These are phyloP conservation scores for Nidula microcarpa DNA, from an alignment of 768 basidiomycete genomes.

Conservation along the genomic window DNA sequence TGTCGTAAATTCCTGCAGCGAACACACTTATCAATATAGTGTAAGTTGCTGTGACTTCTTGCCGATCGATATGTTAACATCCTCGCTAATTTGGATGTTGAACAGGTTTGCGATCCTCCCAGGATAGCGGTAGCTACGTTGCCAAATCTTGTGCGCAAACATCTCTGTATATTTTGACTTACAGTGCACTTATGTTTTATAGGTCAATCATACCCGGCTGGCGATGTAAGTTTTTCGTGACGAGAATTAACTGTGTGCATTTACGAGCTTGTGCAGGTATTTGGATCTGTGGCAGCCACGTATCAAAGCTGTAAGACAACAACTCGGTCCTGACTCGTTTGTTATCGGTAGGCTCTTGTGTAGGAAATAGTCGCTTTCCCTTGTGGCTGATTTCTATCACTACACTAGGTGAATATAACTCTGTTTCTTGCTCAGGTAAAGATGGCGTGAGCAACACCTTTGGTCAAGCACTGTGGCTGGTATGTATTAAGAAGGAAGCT, in stretches of 20 bases:
- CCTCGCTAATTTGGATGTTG: neutral
- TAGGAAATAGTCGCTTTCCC: neutral
- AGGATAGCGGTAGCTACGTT: constrained; percentile 44
- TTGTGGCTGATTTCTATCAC: neutral
- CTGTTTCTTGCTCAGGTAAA: constrained; percentile 49
- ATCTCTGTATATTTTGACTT: neutral
- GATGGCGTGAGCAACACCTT: constrained; percentile 51
- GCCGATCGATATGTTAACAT: neutral
- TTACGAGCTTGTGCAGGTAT: constrained; percentile 26
- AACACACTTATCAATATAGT: constrained; percentile 54
- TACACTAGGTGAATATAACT: constrained; percentile 47
- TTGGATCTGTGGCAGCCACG: constrained; percentile 56
- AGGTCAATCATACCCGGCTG: constrained; percentile 53
- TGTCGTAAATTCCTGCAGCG: constrained; percentile 46
- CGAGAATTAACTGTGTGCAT: neutral
- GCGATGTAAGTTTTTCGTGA: constrained; percentile 29
- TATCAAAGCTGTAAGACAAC: constrained; percentile 40
- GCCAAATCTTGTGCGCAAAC: constrained; percentile 37
- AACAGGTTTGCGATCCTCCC: constrained; percentile 36
- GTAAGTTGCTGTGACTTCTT: constrained; percentile 20
- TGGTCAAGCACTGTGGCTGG: constrained; percentile 52
- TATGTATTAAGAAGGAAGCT: constrained; percentile 7
- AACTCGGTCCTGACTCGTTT: constrained; percentile 45
- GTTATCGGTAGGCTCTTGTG: constrained; percentile 32
- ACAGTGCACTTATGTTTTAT: neutral